Percentiles rank a stretch among this genome's conserved stretches.
phyloP scores from a whole-genome alignment of 2,329 filamentous ascomycete species.

The Alternaria arborescens region DNA sequence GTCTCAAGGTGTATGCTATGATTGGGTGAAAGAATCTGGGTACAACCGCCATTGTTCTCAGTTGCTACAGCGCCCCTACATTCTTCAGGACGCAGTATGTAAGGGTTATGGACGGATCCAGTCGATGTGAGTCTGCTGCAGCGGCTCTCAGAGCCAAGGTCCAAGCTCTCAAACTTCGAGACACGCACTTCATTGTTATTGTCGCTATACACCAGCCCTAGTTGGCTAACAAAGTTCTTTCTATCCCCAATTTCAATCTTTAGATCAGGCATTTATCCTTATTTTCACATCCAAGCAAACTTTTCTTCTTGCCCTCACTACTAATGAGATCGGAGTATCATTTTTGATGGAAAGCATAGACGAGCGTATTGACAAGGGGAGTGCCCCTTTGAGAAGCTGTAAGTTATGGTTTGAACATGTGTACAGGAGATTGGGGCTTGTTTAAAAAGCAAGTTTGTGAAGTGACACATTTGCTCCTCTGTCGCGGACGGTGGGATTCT shows the following conservation, averaged over 20 bases:
- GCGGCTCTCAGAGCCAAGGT: not conserved
- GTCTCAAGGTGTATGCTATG: not conserved
- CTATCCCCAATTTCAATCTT: not conserved
- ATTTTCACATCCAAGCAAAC: not conserved
- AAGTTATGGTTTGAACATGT: too few relatives aligned
- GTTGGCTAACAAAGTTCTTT: not conserved
- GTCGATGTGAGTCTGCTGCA: not conserved
- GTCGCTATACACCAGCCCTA: not conserved
- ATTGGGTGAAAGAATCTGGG: not conserved
- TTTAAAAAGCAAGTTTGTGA: too few relatives aligned
- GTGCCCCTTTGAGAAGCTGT: too few relatives aligned
- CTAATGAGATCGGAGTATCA: not conserved
- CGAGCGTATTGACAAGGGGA: too few relatives aligned
- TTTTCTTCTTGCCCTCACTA: not conserved
- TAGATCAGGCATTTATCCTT: not conserved
- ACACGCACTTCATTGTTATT: not conserved
- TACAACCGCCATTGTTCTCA: not conserved
- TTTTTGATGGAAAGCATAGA: too few relatives aligned
- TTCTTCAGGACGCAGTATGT: not conserved
- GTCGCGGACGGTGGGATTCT: too few relatives aligned
- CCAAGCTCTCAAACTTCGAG: not conserved
- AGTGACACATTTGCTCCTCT: too few relatives aligned
- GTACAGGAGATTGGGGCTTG: too few relatives aligned
- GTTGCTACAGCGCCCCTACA: not conserved
- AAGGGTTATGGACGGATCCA: not conserved